phyloP scores from a whole-genome alignment of 306 rosid species.

The Cucurbita maxima region DNA sequence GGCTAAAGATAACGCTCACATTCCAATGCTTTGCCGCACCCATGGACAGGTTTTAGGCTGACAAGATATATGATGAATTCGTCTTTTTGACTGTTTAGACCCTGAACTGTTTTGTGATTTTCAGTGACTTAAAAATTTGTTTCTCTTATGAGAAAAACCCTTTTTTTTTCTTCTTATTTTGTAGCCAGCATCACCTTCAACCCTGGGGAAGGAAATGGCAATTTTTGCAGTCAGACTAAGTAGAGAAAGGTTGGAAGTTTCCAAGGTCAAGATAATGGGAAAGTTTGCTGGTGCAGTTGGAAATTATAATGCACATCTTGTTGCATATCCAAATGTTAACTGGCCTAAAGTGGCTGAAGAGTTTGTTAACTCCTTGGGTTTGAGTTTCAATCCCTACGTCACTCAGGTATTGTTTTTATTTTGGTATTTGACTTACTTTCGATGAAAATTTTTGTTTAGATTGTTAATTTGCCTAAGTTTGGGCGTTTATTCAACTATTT shows the following conservation, averaged over 20 bases:
- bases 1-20: constrained; percentile 56
- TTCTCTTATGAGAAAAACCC: background rate
- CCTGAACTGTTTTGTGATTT: background rate
- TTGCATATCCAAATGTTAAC: constrained; percentile 60
- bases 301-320: constrained; percentile 83
- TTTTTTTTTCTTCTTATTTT: background rate
- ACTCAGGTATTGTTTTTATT: constrained; percentile 42
- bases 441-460: background rate
- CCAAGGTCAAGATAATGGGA: constrained; percentile 61
- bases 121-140: background rate
- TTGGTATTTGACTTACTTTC: background rate
- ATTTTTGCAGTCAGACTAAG: constrained; percentile 71
- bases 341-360: constrained; percentile 62
- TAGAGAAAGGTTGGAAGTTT: constrained; percentile 48
- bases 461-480: too few relatives aligned
- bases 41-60: constrained; percentile 63
- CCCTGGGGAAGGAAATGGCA: constrained; percentile 93
- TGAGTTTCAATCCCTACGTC: constrained; percentile 67
- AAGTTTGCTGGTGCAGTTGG: constrained; percentile 98
- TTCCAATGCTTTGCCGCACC: constrained; percentile 78
- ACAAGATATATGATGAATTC: background rate
- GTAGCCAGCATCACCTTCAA: constrained; percentile 90
- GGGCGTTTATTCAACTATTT: too few relatives aligned
- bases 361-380: constrained; percentile 60
- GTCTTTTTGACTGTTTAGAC: background rate